Evolutionary conservation across 164 flowering plant species (phyloP), one percentile per base, ranked within the genome.

Genomic region (Aristolochia fimbriata): DNA sequence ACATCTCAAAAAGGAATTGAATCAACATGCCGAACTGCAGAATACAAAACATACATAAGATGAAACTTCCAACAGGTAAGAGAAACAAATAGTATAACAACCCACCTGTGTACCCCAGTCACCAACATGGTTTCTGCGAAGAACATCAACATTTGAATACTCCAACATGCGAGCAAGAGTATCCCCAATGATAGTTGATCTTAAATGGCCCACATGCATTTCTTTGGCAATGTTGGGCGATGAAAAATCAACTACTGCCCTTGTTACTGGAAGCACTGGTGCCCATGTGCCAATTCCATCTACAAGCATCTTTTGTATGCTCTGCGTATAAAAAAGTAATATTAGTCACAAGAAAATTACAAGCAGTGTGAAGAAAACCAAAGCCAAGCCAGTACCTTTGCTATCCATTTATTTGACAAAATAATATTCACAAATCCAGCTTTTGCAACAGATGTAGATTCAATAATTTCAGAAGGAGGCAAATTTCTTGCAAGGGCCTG

Each of bases 101-200:
- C 50, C 7, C 62, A 93, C 98, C 96, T 93, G 99, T 61, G 99
- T 93, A 22, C 99, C 99, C 99, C 99, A 93, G 33, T 93, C 99
- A 51, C 99, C 99, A 66, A 93, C 97, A 80, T 93, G 97, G 70
- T 93, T 93, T 58, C 99, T 65, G 6, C 96, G 80, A 47, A 93
- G 88, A 69, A 93, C 96, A 43, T 88, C 88, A 59, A 88, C 97
- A 55, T 88, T 83, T 51, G 95, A 90, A 66, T 74, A 93, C 69
- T 93, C 99, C 27, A 93, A 78, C 97, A 91, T 86, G 54, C 89
- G 88, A 20, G 99, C 88, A 51, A 93, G 67, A 17, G 96, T 80
- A 64, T 93, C 97, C 33, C 97, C 99, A 75, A 90, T 90, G 23
- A 93, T 93, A 11, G 99, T 90, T 45, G 99, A 93, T 65, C 99